Conservation (phyloP, 1,139 yeast species). For the Wickerhamomyces sp. region DNA sequence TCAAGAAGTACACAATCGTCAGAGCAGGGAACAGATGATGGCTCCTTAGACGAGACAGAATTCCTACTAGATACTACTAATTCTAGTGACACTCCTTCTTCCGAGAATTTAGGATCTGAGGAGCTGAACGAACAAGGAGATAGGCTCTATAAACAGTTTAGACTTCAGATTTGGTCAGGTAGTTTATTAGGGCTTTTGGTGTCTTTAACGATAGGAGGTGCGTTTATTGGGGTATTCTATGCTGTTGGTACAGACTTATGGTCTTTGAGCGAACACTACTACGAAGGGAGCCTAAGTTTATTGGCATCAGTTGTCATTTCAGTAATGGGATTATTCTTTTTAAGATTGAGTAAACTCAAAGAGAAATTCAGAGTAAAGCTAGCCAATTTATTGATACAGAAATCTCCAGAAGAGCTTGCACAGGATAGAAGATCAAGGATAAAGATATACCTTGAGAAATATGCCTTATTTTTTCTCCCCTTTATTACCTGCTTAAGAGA, state of each 20-base stretch:
- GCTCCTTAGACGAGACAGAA: slow-evolving; percentile 7
- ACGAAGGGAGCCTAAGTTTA: slow-evolving; percentile 87
- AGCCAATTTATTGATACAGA: slow-evolving; percentile 49
- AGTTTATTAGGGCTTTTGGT: slow-evolving; percentile 63
- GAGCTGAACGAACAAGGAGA: slow-evolving; percentile 36
- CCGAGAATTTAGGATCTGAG: slow-evolving; percentile 11
- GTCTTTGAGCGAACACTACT: slow-evolving; percentile 82
- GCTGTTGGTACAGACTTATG: slow-evolving; percentile 76
- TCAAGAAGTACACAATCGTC: slow-evolving; percentile 13
- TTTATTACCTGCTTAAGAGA: slow-evolving; percentile 84
- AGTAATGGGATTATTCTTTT: slow-evolving; percentile 87
- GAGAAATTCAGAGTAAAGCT: slow-evolving; percentile 90
- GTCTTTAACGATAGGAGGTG: slow-evolving; percentile 77
- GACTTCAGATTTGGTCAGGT: slow-evolving; percentile 78
- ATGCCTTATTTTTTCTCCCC: slow-evolving; percentile 79
- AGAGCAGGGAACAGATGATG: background rate
- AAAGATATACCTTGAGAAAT: slow-evolving; percentile 46
- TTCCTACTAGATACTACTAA: slow-evolving; percentile 3
- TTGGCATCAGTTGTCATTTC: slow-evolving; percentile 83
- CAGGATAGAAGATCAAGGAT: slow-evolving; percentile 17
- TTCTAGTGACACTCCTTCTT: background rate
- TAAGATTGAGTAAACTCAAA: slow-evolving; percentile 84
- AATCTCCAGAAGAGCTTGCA: slow-evolving; percentile 22
- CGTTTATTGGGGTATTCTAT: slow-evolving; percentile 82
- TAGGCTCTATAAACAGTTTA: slow-evolving; percentile 53